These are phyloP conservation scores for Podosphaera aphanis DNA, from an alignment of 2,329 filamentous ascomycete species.

Conservation along the genomic window DNA sequence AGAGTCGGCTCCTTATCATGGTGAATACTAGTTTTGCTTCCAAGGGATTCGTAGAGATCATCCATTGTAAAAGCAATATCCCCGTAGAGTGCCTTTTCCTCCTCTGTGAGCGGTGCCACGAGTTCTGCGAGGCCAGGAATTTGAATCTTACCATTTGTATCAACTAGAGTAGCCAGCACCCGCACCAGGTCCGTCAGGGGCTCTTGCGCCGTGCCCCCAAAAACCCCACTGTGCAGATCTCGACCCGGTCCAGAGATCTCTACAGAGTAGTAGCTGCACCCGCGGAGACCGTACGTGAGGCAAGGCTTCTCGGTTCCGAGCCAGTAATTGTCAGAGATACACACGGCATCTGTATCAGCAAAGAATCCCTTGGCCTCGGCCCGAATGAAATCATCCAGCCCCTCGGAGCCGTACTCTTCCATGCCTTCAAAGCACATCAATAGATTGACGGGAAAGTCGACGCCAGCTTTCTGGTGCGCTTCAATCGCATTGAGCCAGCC, in stretches of 20 bases:
- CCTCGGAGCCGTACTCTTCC: constrained; percentile 97
- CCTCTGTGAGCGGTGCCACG: constrained; percentile 65
- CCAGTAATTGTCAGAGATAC: constrained; percentile 99
- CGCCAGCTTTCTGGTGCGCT: constrained; percentile 80
- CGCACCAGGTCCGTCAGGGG: constrained; percentile 91
- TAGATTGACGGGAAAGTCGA: constrained; percentile 91
- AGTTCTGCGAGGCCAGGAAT: constrained; percentile 89
- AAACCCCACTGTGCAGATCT: constrained; percentile 90
- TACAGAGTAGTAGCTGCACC: constrained; percentile 93
- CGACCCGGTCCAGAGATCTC: constrained; percentile 77
- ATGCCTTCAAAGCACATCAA: constrained; percentile 99
- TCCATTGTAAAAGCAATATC: constrained; percentile 91
- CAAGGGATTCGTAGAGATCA: constrained; percentile 75
- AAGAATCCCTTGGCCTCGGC: constrained; percentile 86
- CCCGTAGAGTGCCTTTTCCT: constrained; percentile 74
- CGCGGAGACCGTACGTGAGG: constrained; percentile 86
- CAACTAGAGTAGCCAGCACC: constrained; percentile 63
- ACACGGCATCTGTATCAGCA: constrained; percentile 84
- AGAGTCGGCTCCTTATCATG: constrained; percentile 76
- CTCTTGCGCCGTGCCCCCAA: constrained; percentile 87
- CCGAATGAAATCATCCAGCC: constrained; percentile 81
- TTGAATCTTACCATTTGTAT: constrained; percentile 74
- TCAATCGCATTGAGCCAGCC: constrained; percentile 98
- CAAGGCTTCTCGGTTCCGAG: constrained; percentile 96
- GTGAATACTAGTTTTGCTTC: constrained; percentile 69